Conservation (phyloP, 108 stramenopile species). For the Nitzschia sp. region DNA sequence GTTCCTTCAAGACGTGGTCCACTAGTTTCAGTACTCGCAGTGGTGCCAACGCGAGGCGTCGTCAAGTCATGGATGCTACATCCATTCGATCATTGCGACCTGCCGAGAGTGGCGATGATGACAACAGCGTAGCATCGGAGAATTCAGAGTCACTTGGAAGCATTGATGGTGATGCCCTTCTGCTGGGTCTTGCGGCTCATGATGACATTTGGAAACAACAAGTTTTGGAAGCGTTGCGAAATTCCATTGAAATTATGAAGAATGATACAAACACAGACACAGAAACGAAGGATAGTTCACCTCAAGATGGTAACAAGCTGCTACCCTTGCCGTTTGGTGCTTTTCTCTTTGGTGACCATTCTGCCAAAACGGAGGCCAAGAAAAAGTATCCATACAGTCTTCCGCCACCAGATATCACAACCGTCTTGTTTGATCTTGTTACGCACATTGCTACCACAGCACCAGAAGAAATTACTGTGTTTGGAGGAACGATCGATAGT, state of each 20-base stretch:
- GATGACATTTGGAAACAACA: conserved; percentile 75
- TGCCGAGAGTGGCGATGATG: conserved; percentile 20
- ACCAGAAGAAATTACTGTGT: conserved; percentile 57
- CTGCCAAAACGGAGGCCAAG: conserved; percentile 53
- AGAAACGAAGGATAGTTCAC: conserved; percentile 1
- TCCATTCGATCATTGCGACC: conserved; percentile 20
- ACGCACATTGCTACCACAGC: conserved; percentile 50
- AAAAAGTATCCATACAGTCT: conserved; percentile 64
- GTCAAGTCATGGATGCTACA: conserved; percentile 38
- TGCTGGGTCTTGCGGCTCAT: conserved; percentile 74
- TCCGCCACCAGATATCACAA: conserved; percentile 76
- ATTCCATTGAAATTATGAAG: conserved; percentile 35
- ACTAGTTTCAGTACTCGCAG: conserved; percentile 62
- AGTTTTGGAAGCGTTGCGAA: conserved; percentile 54
- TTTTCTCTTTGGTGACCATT: conserved; percentile 75
- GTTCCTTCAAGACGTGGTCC: conserved; percentile 60
- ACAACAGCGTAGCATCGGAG: conserved; percentile 17
- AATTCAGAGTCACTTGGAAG: conserved; percentile 35
- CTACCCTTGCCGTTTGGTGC: conserved; percentile 47
- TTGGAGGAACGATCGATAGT: conserved; percentile 16
- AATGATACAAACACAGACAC: conserved; percentile 18
- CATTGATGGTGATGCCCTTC: conserved; percentile 45
- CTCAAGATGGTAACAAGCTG: conserved; percentile 12
- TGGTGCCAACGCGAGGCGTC: conserved; percentile 56
- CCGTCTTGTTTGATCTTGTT: conserved; percentile 74